phyloP scores from a whole-genome alignment of 2,329 filamentous ascomycete genomes.

The Orbilia ellipsospora region DNA sequence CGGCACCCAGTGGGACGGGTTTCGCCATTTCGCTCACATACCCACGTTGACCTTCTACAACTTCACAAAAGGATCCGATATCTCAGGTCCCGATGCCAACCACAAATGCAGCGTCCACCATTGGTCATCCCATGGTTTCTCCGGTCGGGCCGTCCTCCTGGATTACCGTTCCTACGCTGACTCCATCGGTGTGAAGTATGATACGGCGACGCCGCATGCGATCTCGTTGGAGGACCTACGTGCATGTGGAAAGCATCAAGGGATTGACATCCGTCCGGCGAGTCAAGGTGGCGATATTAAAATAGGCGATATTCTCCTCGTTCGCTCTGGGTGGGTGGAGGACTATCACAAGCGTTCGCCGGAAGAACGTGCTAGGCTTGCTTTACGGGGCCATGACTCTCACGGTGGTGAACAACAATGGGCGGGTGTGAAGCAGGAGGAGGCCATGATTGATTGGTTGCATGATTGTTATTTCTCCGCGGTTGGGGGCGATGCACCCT shows the following conservation, averaged over 20 bases:
- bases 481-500: slow-evolving; percentile 72
- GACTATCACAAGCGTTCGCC: slow-evolving; percentile 66
- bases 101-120: slow-evolving; percentile 49
- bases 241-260: slow-evolving; percentile 70
- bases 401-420: slow-evolving; percentile 64
- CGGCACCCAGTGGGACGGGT: slow-evolving; percentile 70
- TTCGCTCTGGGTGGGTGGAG: slow-evolving; percentile 73
- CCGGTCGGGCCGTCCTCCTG: slow-evolving; percentile 69
- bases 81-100: slow-evolving; percentile 27
- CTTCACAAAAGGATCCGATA: slow-evolving; percentile 59
- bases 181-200: slow-evolving; percentile 66
- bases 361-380: slow-evolving; percentile 56
- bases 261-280: slow-evolving; percentile 71
- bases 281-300: slow-evolving; percentile 53
- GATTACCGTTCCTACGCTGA: slow-evolving; percentile 68
- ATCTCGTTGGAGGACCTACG: slow-evolving; percentile 70
- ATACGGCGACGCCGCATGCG: slow-evolving; percentile 67
- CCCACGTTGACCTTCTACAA: slow-evolving; percentile 63
- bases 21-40: slow-evolving; percentile 66
- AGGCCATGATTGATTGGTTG: slow-evolving; percentile 72
- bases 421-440: slow-evolving; percentile 67
- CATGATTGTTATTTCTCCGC: slow-evolving; percentile 76
- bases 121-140: slow-evolving; percentile 63
- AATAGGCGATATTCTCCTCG: slow-evolving; percentile 73
- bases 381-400: slow-evolving; percentile 37